Base-by-base conservation (phyloP, 2,329 filamentous ascomycete genomes). In the Alternaria hordeiaustralica region DNA sequence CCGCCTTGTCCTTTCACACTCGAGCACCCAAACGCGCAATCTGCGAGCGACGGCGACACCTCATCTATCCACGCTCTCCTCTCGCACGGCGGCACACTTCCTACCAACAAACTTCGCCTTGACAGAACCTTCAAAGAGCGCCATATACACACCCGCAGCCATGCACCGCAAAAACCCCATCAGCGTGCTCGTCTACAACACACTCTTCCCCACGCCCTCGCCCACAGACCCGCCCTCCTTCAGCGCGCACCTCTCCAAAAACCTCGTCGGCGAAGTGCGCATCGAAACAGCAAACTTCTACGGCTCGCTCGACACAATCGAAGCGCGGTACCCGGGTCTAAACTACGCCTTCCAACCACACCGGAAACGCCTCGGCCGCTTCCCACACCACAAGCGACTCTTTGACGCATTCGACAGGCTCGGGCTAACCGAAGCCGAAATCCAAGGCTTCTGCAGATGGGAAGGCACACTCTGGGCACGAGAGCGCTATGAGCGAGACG, bases 381-480 rank as follows among this genome's bases (percentile, higher is more conserved):
- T 91, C 84, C 87, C 86, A 15, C 93, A 92, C 87, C 92, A 95
- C 79, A 86, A 88, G 65, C 87, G 89, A 61, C 86, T 95, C 12
- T 94, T 95, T 79, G 87, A 89, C 44, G 90, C 91, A 26, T 93
- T 95, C 73, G 90, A 94, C 79, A 82, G 80, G 25, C 84, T 94
- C 23, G 85, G 85, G 46, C 84, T 94, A 43, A 95, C 92, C 8
- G 82, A 87, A 61, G 82, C 84, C 71, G 92, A 95, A 77, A 92
- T 95, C 70, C 85, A 88, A 58, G 84, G 84, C 53, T 83, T 94
- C 75, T 94, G 92, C 62, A 90, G 92, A 74, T 95, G 92, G 92
- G 92, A 94, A 82, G 92, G 92, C 61, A 94, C 92, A 10, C 89
- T 90, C 65, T 94, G 92, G 92, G 92, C 92, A 65, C 90, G 93